Conservation (phyloP, 176 grass and related monocot species). For the Cymbopogon citratus region DNA sequence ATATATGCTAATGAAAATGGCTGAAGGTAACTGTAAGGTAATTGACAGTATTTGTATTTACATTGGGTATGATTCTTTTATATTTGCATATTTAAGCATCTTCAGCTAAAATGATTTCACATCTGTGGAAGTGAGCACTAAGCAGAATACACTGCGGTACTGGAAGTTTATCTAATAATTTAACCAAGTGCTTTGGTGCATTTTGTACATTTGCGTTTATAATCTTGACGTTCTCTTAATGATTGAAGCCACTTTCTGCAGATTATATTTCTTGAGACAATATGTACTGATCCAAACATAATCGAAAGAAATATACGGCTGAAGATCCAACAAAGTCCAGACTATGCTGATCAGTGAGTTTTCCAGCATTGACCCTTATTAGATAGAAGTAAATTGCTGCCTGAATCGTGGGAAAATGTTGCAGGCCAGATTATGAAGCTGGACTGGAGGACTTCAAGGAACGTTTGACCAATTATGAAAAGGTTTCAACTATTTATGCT, state of each 20-base stretch:
- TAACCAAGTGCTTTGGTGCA: constrained; percentile 2
- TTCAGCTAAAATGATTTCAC: constrained; percentile 15
- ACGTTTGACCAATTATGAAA: constrained; percentile 84
- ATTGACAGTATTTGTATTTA: constrained; percentile 21
- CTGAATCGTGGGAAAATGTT: constrained; percentile 25
- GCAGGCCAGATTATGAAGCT: constrained; percentile 81
- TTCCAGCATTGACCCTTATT: not conserved
- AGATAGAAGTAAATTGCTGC: constrained; percentile 5
- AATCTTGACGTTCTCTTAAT: constrained; percentile 31
- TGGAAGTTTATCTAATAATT: not conserved
- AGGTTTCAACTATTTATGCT: constrained; percentile 51
- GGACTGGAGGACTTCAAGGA: constrained; percentile 85
- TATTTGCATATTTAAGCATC: constrained; percentile 12
- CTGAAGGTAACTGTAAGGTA: constrained; percentile 98
- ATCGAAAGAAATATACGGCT: constrained; percentile 93
- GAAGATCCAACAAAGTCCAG: constrained; percentile 99
- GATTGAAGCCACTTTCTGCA: constrained; percentile 33
- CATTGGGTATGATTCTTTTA: constrained; percentile 3
- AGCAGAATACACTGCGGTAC: not conserved
- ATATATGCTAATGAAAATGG: constrained; percentile 93
- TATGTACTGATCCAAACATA: constrained; percentile 89
- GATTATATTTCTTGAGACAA: constrained; percentile 99
- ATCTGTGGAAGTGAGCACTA: constrained; percentile 1
- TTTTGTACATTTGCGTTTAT: constrained; percentile 14
- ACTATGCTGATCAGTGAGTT: constrained; percentile 88